Evolutionary conservation across 768 basidiomycete genomes (phyloP).

Genomic region (Phanerochaete carnosa): DNA sequence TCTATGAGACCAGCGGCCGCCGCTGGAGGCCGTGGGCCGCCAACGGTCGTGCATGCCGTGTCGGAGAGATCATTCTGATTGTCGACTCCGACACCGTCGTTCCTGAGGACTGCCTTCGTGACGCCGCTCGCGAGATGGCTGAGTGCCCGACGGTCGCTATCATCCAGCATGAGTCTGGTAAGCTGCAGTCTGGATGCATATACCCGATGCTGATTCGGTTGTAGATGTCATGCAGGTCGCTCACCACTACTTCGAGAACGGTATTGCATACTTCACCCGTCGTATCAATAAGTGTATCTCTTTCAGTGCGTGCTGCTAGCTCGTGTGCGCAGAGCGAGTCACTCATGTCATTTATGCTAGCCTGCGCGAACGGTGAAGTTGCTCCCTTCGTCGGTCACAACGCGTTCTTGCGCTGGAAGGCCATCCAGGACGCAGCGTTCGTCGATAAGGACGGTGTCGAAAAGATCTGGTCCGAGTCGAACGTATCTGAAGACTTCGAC

Average conservation of each 20-base stretch:
- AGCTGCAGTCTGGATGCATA: constrained; percentile 5
- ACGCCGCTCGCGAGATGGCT: constrained; percentile 49
- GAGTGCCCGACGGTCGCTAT: constrained; percentile 47
- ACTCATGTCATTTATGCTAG: constrained; percentile 10
- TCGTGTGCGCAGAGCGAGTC: not conserved
- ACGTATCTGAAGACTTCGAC: constrained; percentile 71
- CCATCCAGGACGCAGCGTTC: constrained; percentile 53
- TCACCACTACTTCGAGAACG: constrained; percentile 50
- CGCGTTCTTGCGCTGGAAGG: constrained; percentile 54
- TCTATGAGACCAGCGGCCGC: constrained; percentile 33
- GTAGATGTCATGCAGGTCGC: constrained; percentile 54
- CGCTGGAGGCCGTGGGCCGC: constrained; percentile 29
- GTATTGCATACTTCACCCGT: constrained; percentile 45
- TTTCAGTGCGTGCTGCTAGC: constrained; percentile 20
- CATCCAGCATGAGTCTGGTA: constrained; percentile 48
- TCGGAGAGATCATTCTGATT: constrained; percentile 44
- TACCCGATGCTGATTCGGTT: constrained; percentile 28
- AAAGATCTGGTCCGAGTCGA: constrained; percentile 65
- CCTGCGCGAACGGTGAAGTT: constrained; percentile 40
- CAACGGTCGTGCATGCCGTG: constrained; percentile 39
- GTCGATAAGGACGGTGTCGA: constrained; percentile 47
- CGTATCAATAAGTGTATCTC: constrained; percentile 46
- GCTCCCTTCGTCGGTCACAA: constrained; percentile 48
- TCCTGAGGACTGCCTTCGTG: constrained; percentile 51
- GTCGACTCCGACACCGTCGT: constrained; percentile 52